Conservation (phyloP, 805 yeast species). For the Candida takata region DNA sequence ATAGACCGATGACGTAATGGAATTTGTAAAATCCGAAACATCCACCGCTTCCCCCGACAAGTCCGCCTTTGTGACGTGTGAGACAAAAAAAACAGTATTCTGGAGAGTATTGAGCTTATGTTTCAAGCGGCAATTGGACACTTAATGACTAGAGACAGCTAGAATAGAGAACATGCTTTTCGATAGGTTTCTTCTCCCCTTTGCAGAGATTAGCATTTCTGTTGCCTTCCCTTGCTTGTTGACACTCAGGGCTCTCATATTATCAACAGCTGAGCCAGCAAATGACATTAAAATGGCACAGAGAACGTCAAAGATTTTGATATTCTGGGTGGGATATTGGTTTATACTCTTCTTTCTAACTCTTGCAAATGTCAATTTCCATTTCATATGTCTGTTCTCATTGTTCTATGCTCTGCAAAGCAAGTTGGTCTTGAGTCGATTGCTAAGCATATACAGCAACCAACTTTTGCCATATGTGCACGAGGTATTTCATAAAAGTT, state of each 20-base stretch:
- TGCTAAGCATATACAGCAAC: conserved; percentile 9
- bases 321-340: conserved; percentile 21
- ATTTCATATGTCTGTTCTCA: conserved; percentile 10
- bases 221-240: conserved; percentile 12
- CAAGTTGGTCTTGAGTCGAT: background rate
- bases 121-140: too few species aligned
- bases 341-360: conserved; percentile 8
- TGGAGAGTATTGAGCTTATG: too few species aligned
- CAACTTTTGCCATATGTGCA: conserved; percentile 5
- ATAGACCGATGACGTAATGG: too few species aligned
- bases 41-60: too few species aligned
- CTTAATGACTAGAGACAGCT: too few species aligned
- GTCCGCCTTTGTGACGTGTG: too few species aligned
- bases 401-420: conserved; percentile 9
- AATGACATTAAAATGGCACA: too few species aligned
- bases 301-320: conserved; percentile 4
- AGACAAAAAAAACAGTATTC: too few species aligned
- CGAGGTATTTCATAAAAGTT: background rate
- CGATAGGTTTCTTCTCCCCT: conserved; percentile 12
- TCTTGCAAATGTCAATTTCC: conserved; percentile 12
- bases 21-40: too few species aligned
- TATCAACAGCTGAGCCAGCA: background rate
- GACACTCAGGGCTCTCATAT: conserved; percentile 17
- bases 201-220: conserved; percentile 9
- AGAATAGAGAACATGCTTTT: conserved; percentile 6